Evolutionary conservation across 352 stramenopile genomes (phyloP).

Genomic region (Phytophthora boehmeriae): DNA sequence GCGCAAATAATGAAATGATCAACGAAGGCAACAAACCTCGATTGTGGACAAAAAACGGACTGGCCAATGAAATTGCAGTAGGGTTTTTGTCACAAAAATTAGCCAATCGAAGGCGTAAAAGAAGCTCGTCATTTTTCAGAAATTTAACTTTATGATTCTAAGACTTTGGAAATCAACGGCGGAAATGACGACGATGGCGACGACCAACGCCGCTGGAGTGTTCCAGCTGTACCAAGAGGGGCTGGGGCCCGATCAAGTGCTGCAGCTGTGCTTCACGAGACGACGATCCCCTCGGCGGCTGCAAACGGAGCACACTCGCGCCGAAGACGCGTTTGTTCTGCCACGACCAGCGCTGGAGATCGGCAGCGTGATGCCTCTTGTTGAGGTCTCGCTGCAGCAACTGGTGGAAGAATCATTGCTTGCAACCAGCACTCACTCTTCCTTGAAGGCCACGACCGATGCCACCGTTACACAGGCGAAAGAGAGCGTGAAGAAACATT

Average conservation of each 20-base stretch:
- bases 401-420: constrained; percentile 13
- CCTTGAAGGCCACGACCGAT: neutral
- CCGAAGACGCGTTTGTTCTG: constrained; percentile 60
- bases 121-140: neutral
- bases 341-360: constrained; percentile 46
- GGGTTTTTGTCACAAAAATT: too few relatives aligned
- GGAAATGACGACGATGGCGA: constrained; percentile 2
- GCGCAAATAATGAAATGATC: constrained; percentile 24
- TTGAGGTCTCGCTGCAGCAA: constrained; percentile 31
- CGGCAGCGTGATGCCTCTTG: constrained; percentile 40
- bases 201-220: constrained; percentile 14
- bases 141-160: neutral
- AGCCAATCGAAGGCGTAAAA: too few relatives aligned
- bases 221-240: constrained; percentile 78
- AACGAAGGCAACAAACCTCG: constrained; percentile 10
- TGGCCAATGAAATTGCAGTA: neutral
- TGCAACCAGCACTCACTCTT: neutral
- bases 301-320: constrained; percentile 19
- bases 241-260: constrained; percentile 48
- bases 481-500: constrained; percentile 32
- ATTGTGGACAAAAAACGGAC: constrained; percentile 10
- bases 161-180: neutral
- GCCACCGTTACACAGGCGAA: constrained; percentile 2
- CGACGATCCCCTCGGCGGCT: constrained; percentile 31
- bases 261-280: constrained; percentile 66